Percentiles rank a stretch among this genome's conserved stretches.
Conservation (phyloP, 2,329 filamentous ascomycete species). For the Apiospora koreana region DNA sequence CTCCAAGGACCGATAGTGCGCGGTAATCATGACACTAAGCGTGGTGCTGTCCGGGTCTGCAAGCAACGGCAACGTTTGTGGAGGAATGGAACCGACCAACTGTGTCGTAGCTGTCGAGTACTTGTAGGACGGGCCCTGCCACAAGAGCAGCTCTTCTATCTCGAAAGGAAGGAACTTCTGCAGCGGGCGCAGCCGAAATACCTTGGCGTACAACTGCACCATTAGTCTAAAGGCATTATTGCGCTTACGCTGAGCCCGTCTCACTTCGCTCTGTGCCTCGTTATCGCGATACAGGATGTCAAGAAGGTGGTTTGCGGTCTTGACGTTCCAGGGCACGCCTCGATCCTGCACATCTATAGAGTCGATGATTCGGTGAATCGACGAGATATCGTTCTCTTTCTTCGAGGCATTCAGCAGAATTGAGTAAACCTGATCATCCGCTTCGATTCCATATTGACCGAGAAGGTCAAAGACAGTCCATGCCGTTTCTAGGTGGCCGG, state of each 20-base stretch:
- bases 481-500: conserved; percentile 62
- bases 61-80: conserved; percentile 22
- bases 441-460: conserved; percentile 56
- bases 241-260: conserved; percentile 32
- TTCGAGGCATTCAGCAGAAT: conserved; percentile 74
- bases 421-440: conserved; percentile 68
- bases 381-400: conserved; percentile 49
- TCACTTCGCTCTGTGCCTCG: conserved; percentile 37
- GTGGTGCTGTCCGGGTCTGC: conserved; percentile 28
- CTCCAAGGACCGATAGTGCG: conserved; percentile 25
- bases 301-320: conserved; percentile 53
- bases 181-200: conserved; percentile 48
- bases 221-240: conserved; percentile 47
- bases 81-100: conserved; percentile 20
- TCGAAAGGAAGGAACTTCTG: conserved; percentile 35
- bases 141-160: conserved; percentile 24
- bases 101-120: conserved; percentile 19
- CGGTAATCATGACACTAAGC: conserved; percentile 28
- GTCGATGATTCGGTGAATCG: conserved; percentile 54
- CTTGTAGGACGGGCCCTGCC: conserved; percentile 1
- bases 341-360: conserved; percentile 47
- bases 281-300: conserved; percentile 49
- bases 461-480: conserved; percentile 67
- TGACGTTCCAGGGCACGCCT: conserved; percentile 44
- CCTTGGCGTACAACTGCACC: conserved; percentile 49